Percentiles rank a stretch among this genome's conserved stretches.
Conservation (phyloP, 352 stramenopile genomes). For the Bremia lactucae region DNA sequence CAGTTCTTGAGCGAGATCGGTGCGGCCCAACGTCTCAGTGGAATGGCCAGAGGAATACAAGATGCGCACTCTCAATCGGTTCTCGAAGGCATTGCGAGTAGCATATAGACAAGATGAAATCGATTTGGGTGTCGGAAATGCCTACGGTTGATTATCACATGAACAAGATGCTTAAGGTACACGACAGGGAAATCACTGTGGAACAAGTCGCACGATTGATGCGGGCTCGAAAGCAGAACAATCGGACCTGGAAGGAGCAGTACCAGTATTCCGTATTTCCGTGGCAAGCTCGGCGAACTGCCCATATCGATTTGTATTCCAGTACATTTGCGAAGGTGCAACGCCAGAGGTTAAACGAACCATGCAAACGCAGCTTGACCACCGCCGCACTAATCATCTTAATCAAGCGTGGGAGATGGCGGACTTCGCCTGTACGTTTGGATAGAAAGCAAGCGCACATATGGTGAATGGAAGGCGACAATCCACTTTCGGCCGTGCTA, state of each 20-base stretch:
- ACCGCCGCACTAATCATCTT: neutral
- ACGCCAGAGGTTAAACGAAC: neutral
- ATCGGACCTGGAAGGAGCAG: neutral
- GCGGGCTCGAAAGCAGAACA: neutral
- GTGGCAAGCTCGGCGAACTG: neutral
- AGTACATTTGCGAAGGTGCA: neutral
- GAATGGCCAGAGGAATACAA: neutral
- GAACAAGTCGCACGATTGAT: no score
- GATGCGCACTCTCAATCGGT: neutral
- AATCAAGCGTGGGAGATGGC: neutral
- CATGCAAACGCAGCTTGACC: neutral
- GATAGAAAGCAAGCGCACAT: neutral
- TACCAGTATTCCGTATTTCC: neutral
- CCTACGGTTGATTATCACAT: neutral
- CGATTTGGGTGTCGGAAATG: neutral
- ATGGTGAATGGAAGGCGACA: no score
- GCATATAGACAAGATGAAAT: slow-evolving; percentile 1
- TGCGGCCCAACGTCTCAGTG: neutral
- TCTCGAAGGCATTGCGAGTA: neutral
- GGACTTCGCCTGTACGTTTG: neutral
- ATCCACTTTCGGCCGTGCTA: no score
- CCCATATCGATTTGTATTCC: neutral
- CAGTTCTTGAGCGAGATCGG: neutral
- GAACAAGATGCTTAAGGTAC: slow-evolving; percentile 1
- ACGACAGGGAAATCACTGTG: no score